These are phyloP conservation scores for Chytriomyces sp. DNA, from an alignment of 192 early-diverging fungal genomes.

Conservation along the genomic window DNA sequence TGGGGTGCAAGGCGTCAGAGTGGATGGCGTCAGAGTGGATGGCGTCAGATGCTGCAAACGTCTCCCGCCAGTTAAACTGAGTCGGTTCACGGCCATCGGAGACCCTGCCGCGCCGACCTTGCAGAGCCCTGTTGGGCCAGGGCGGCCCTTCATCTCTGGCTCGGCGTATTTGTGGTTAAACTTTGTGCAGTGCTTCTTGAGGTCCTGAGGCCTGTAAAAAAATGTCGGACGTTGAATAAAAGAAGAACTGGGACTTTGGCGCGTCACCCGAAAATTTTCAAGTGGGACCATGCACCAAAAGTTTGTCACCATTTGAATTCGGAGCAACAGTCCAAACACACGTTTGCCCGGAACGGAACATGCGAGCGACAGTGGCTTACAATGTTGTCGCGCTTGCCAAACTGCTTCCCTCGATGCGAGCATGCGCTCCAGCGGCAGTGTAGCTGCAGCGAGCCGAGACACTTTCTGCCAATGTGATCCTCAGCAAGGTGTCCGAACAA, in stretches of 20 bases:
- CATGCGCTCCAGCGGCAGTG: conserved; percentile 3
- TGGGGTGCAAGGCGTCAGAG: no score
- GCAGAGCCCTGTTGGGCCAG: neutral
- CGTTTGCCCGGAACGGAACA: conserved; percentile 1
- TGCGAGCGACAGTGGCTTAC: conserved; percentile 2
- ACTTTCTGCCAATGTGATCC: conserved; percentile 5
- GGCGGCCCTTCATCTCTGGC: neutral
- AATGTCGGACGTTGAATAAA: neutral
- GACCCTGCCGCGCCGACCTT: neutral
- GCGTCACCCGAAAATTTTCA: neutral
- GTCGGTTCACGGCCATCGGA: neutral
- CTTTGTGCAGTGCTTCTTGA: conserved; percentile 18
- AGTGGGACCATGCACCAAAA: neutral
- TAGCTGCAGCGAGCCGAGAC: neutral
- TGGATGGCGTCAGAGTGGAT: no score
- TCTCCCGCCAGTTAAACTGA: neutral
- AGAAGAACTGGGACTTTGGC: neutral
- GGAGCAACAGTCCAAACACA: conserved; percentile 8
- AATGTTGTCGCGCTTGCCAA: conserved; percentile 5
- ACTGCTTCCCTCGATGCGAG: neutral
- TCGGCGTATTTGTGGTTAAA: neutral
- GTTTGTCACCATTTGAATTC: conserved; percentile 7
- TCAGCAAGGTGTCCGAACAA: conserved; percentile 4
- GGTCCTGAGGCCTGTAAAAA: conserved; percentile 1
- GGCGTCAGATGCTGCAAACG: neutral